These are phyloP conservation scores for Calvatia gigantea DNA, from an alignment of 768 basidiomycete genomes.

Conservation along the genomic window DNA sequence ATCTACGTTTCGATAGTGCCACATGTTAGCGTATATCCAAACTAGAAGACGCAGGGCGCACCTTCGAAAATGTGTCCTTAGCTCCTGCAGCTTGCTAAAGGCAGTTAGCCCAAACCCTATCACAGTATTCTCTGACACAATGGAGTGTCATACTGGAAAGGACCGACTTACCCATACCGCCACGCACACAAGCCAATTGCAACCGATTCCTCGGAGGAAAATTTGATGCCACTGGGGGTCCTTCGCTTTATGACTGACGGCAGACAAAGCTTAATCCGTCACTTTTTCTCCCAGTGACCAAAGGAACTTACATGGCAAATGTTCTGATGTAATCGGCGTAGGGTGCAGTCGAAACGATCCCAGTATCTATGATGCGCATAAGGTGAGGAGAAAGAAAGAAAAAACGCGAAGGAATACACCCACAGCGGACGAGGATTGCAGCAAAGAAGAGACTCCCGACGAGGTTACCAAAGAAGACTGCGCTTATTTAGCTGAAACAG, in stretches of 20 bases:
- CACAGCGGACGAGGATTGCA: constrained; percentile 63
- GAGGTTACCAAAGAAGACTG: constrained; percentile 70
- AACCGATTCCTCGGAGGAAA: constrained; percentile 69
- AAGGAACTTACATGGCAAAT: constrained; percentile 58
- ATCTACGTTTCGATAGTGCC: constrained; percentile 31
- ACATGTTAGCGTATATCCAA: background rate
- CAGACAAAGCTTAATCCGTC: background rate
- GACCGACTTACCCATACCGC: constrained; percentile 61
- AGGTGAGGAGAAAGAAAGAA: background rate
- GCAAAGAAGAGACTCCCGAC: constrained; percentile 69
- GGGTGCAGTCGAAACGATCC: constrained; percentile 55
- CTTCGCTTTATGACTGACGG: constrained; percentile 52
- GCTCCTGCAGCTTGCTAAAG: constrained; percentile 66
- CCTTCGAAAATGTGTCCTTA: constrained; percentile 67
- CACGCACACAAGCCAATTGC: constrained; percentile 74
- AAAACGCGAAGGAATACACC: constrained; percentile 16
- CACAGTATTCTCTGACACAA: background rate
- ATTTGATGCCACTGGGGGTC: constrained; percentile 72
- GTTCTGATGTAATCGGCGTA: constrained; percentile 49
- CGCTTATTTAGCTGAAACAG: background rate
- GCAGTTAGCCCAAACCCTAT: background rate
- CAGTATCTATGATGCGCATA: constrained; percentile 41
- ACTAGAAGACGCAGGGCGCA: constrained; percentile 16
- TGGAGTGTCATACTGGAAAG: background rate
- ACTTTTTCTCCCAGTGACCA: background rate